Evolutionary conservation across 345 rosid species (phyloP), one percentile per base, ranked within the genome.

Genomic region (Noccaea bulbosa): DNA sequence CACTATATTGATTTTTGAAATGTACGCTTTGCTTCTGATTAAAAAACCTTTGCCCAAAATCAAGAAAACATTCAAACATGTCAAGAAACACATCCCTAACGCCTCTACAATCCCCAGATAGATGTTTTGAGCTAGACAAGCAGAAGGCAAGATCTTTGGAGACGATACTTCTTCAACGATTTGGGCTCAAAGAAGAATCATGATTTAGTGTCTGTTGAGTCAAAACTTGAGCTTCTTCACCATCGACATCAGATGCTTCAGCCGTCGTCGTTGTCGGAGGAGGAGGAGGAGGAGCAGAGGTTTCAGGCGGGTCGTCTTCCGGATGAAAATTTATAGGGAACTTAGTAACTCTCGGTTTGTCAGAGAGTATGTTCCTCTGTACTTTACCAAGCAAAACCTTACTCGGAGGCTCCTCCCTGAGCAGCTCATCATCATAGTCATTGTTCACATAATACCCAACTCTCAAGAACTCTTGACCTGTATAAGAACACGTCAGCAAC

Each of bases 301-400:
- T 84, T 73, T 70, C 27, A 24, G 27, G 27, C 2, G 27, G 85
- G 49, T 78, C 70, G 20, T 81, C 82, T 62, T 87, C 96, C 0
- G 98, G 96, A 80, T 85, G 92, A 77, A 93, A 93, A 63, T 91
- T 89, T 65, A 93, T 86, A 67, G 97, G 98, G 75, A 93, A 93
- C 73, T 93, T 93, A 11, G 96, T 93, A 14, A 91, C 98, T 71
- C 97, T 80, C 20, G 97, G 98, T 78, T 93, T 93, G 73, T 93
- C 91, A 0, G 94, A 80, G 62, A 91, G 78, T 52, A 93, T 89
- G 54, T 93, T 91, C 79, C 96, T 85, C 62, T 88, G 98, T 20
- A 93, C 87, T 72, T 80, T 93, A 51, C 85, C 89, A 16, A 87
- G 76, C 81, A 86, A 71, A 45, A 91, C 89, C 78, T 91, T 88